These are phyloP conservation scores for Pseudogymnoascus sp. DNA, from an alignment of 2,329 filamentous ascomycete genomes.

Conservation along the genomic window DNA sequence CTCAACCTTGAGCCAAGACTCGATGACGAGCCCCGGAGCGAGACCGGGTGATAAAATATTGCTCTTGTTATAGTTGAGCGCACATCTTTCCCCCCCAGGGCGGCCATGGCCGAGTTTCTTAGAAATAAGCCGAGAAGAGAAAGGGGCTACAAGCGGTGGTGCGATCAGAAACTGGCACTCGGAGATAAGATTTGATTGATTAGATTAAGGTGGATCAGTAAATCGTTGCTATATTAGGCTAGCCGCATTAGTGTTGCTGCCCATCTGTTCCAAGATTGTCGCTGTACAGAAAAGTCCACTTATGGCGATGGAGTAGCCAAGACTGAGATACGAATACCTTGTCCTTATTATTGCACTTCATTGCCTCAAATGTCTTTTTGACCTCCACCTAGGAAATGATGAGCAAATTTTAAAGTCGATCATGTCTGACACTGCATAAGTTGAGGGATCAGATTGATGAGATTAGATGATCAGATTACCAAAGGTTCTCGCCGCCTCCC, in stretches of 20 bases:
- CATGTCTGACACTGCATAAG: neutral
- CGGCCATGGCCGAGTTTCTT: neutral
- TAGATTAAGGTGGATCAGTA: neutral
- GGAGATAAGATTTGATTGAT: conserved; percentile 7
- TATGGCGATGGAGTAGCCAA: neutral
- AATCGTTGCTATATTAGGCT: conserved; percentile 9
- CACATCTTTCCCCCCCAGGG: neutral
- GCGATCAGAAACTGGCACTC: neutral
- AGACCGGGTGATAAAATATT: neutral
- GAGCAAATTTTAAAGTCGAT: neutral
- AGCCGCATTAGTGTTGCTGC: neutral
- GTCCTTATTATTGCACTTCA: neutral
- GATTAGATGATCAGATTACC: neutral
- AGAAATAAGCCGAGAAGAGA: neutral
- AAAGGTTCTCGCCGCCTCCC: neutral
- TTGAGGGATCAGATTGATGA: neutral
- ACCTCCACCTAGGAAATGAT: neutral
- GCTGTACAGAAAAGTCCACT: neutral
- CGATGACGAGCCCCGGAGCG: neutral
- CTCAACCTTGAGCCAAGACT: neutral
- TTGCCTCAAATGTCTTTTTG: neutral
- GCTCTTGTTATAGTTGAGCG: neutral
- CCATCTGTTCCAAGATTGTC: neutral
- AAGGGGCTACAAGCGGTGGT: neutral
- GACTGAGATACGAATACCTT: neutral